A percentile compares a stretch with the other conserved stretches of the same genome.
These are phyloP conservation scores for Candida odintsovae DNA, from an alignment of 805 yeast species.

Conservation along the genomic window DNA sequence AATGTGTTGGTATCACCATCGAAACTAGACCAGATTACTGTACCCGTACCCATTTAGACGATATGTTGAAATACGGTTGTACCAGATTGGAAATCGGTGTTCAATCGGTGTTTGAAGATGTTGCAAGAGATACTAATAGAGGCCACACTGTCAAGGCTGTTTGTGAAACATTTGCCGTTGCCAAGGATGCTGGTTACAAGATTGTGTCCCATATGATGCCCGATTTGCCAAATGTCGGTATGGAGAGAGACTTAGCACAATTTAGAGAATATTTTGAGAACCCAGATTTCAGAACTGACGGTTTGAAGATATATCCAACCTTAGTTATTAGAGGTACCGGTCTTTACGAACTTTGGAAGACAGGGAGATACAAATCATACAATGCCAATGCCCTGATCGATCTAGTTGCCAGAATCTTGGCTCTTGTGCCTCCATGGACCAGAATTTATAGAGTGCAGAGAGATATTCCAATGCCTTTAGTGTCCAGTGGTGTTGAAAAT, in stretches of 20 bases:
- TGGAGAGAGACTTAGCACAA: slow-evolving; percentile 96
- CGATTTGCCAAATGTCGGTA: slow-evolving; percentile 95
- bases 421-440: slow-evolving; percentile 98
- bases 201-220: slow-evolving; percentile 99
- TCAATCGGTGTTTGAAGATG: slow-evolving; percentile 95
- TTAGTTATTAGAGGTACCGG: slow-evolving; percentile 97
- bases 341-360: slow-evolving; percentile 93
- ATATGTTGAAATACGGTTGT: slow-evolving; percentile 94
- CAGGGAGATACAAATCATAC: slow-evolving; percentile 89
- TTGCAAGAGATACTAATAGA: slow-evolving; percentile 95
- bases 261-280: slow-evolving; percentile 94
- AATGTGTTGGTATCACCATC: slow-evolving; percentile 97
- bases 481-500: slow-evolving; percentile 95
- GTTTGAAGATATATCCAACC: slow-evolving; percentile 92
- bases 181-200: slow-evolving; percentile 98
- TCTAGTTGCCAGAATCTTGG: slow-evolving; percentile 90
- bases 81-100: slow-evolving; percentile 96
- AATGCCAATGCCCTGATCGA: slow-evolving; percentile 93
- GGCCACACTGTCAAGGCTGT: slow-evolving; percentile 97
- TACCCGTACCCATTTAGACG: slow-evolving; percentile 90
- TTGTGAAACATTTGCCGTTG: slow-evolving; percentile 89
- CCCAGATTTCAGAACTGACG: slow-evolving; percentile 96
- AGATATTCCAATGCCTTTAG: slow-evolving; percentile 98
- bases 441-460: slow-evolving; percentile 97
- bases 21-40: slow-evolving; percentile 99